Base-by-base conservation (phyloP, 129 eudicot genomes). In the Ambrosia trifida region DNA sequence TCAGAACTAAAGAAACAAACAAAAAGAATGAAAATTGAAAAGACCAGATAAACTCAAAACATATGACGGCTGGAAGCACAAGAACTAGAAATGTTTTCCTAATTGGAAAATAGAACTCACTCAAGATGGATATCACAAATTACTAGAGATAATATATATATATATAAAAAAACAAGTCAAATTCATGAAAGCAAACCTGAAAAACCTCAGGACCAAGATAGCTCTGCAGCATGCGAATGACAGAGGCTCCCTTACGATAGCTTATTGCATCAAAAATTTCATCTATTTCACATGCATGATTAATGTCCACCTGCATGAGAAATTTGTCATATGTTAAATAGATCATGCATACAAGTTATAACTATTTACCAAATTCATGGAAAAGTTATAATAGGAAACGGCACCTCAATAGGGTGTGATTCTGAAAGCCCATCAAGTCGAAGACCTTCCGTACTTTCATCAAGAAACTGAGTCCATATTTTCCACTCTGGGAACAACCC, bases 401-500 rank as follows among this genome's bases (percentile, higher is more conserved):
- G 43, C 67, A 46, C 99, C 94, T 95, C 99, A 77, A 95, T 95
- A 53, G 99, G 97, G 84, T 95, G 99, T 24, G 99, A 95, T 84
- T 95, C 99, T 63, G 89, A 85, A 78, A 95, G 99, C 50, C 94
- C 99, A 81, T 95, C 99, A 79, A 95, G 85, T 69, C 96, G 87
- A 76, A 95, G 99, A 43, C 99, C 99, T 77, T 83, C 97, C 12
- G 99, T 87, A 74, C 91, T 82, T 82, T 90, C 96, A 63, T 88
- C 94, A 75, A 90, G 94, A 88, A 95, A 95, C 76, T 95, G 99
- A 72, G 96, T 90, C 99, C 99, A 95, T 73, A 95, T 90, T 78
- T 95, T 72, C 99, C 99, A 95, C 50, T 90, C 99, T 3, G 99
- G 99, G 75, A 90, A 95, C 79, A 95, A 73, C 68, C 86, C 86